These are phyloP conservation scores for Vitis labrusca DNA, from an alignment of 164 flowering plant genomes.

Conservation along the genomic window DNA sequence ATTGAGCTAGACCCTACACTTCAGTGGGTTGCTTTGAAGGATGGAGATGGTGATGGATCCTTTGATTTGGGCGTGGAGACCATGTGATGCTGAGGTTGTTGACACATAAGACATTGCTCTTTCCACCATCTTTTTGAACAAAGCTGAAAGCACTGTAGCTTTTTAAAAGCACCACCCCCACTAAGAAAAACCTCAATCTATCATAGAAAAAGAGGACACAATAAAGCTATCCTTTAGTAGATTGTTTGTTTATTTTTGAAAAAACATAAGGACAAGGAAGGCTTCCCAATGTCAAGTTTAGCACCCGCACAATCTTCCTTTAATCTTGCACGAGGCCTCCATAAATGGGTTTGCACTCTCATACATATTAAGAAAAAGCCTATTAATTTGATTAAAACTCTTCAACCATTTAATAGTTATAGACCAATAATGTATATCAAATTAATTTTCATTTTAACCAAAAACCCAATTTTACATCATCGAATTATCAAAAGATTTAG, in stretches of 20 bases:
- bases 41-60: constrained; percentile 19
- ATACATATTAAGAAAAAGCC: no score
- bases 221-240: background rate
- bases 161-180: constrained; percentile 18
- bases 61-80: constrained; percentile 13
- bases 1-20: background rate
- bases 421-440: no score
- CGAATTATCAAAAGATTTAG: no score
- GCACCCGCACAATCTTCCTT: no score
- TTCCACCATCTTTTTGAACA: constrained; percentile 12
- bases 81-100: constrained; percentile 15
- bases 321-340: no score
- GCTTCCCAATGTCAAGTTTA: no score
- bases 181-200: background rate
- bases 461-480: no score
- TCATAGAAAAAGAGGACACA: background rate
- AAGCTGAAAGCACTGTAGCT: constrained; percentile 22
- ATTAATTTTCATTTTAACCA: no score
- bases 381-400: no score
- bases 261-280: no score
- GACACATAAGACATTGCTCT: background rate
- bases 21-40: constrained; percentile 7
- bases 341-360: no score
- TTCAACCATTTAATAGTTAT: no score
- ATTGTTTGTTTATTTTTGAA: background rate